These are phyloP conservation scores for Talaromyces sp. DNA, from an alignment of 2,329 filamentous ascomycete genomes.

Conservation along the genomic window DNA sequence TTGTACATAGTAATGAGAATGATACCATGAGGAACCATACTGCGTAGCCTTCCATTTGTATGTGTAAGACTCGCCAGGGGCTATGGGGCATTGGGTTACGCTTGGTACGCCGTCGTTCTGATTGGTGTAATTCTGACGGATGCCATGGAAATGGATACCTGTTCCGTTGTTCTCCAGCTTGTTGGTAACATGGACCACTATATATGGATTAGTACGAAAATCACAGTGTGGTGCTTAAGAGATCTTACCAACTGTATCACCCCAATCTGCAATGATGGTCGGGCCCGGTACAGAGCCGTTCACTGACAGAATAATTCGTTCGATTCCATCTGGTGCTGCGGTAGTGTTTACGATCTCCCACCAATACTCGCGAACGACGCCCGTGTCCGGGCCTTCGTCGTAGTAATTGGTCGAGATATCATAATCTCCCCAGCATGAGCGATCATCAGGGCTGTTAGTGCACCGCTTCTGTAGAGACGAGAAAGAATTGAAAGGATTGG, in stretches of 20 bases:
- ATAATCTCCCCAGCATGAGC: conserved; percentile 17
- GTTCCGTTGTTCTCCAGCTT: conserved; percentile 24
- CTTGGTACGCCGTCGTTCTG: conserved; percentile 34
- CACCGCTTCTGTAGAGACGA: not conserved
- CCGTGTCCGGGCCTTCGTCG: conserved; percentile 22
- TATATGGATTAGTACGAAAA: not conserved
- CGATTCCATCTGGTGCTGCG: conserved; percentile 29
- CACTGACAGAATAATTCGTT: conserved; percentile 27
- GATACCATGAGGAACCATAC: conserved; percentile 34
- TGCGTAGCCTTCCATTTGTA: conserved; percentile 34
- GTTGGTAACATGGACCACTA: conserved; percentile 15
- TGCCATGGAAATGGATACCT: conserved; percentile 35
- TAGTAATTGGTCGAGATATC: conserved; percentile 16
- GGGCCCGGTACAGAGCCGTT: conserved; percentile 36
- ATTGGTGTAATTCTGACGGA: conserved; percentile 33
- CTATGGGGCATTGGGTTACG: conserved; percentile 36
- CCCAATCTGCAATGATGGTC: conserved; percentile 34
- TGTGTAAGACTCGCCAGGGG: conserved; percentile 34
- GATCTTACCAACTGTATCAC: conserved; percentile 24
- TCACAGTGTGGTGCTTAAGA: not conserved
- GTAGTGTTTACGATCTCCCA: conserved; percentile 26
- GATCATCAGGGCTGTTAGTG: conserved; percentile 10
- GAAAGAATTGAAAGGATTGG: not conserved
- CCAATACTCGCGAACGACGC: conserved; percentile 30
- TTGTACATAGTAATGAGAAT: conserved; percentile 36